These are phyloP conservation scores for Colletotrichum tropicale DNA, from an alignment of 2,329 filamentous ascomycete genomes.

Conservation along the genomic window DNA sequence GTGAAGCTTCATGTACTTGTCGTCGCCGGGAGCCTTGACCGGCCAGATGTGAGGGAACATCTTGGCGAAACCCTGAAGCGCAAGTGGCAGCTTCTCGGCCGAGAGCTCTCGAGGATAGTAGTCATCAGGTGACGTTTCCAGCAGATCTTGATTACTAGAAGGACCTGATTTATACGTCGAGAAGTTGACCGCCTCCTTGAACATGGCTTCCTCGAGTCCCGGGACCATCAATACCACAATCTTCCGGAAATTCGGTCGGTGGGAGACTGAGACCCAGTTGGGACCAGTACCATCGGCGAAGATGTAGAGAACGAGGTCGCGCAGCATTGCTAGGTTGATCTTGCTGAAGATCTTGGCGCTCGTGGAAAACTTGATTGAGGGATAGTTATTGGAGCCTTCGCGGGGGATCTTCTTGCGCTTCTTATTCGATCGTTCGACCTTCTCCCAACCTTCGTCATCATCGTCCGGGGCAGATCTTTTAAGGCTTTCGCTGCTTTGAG, in stretches of 20 bases:
- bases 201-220: slow-evolving; percentile 89
- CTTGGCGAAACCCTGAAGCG: slow-evolving; percentile 71
- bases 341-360: slow-evolving; percentile 64
- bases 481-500: slow-evolving; percentile 42
- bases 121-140: slow-evolving; percentile 57
- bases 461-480: slow-evolving; percentile 53
- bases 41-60: slow-evolving; percentile 93
- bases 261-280: slow-evolving; percentile 67
- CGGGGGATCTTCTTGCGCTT: slow-evolving; percentile 67
- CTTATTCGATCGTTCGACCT: slow-evolving; percentile 58
- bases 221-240: slow-evolving; percentile 92
- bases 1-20: slow-evolving; percentile 79
- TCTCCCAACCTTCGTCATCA: slow-evolving; percentile 56
- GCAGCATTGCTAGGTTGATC: slow-evolving; percentile 66
- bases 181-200: slow-evolving; percentile 65
- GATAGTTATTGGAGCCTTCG: slow-evolving; percentile 60
- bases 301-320: slow-evolving; percentile 69
- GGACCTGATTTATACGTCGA: slow-evolving; percentile 42
- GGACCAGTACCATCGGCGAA: slow-evolving; percentile 69
- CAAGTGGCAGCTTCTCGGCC: slow-evolving; percentile 54
- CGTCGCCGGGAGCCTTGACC: slow-evolving; percentile 84
- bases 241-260: slow-evolving; percentile 72
- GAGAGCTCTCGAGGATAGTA: slow-evolving; percentile 62
- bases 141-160: slow-evolving; percentile 24
- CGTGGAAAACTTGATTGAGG: slow-evolving; percentile 61